These are phyloP conservation scores for Eucalyptus marginata DNA, from an alignment of 345 rosid species.

Conservation along the genomic window DNA sequence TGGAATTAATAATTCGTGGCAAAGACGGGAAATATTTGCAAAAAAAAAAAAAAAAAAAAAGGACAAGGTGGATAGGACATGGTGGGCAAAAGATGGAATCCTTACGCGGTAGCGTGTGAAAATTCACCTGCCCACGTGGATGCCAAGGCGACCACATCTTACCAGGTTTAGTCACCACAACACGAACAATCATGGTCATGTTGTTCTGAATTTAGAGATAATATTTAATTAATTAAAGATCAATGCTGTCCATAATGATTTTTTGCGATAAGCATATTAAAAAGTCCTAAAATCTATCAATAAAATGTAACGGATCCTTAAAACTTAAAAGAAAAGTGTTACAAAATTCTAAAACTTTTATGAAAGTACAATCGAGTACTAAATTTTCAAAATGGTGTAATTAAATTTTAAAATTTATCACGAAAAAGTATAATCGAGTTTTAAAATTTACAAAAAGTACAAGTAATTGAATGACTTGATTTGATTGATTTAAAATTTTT, in stretches of 20 bases:
- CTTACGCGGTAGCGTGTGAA: accelerated
- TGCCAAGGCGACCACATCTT: background rate
- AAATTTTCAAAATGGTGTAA: accelerated
- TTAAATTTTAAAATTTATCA: too few relatives aligned
- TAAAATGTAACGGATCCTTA: too few relatives aligned
- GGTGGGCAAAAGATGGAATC: background rate
- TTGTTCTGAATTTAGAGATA: background rate
- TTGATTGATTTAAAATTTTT: accelerated
- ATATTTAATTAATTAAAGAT: background rate
- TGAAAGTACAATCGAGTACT: too few relatives aligned
- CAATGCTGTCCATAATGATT: background rate
- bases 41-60: background rate
- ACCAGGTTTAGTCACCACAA: background rate
- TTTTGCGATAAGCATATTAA: background rate
- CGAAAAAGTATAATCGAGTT: background rate
- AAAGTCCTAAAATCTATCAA: too few relatives aligned
- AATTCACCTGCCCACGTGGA: background rate
- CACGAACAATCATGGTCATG: background rate
- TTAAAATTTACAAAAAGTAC: too few relatives aligned
- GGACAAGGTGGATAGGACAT: background rate
- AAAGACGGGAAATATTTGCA: background rate
- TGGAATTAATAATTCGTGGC: background rate
- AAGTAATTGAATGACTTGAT: too few relatives aligned
- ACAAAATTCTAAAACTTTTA: too few relatives aligned
- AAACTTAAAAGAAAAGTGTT: too few relatives aligned